A percentile compares a stretch with the other conserved stretches of the same genome.
Conservation (phyloP, 1,284 basidiomycete genomes). For the Tilletia indica region DNA sequence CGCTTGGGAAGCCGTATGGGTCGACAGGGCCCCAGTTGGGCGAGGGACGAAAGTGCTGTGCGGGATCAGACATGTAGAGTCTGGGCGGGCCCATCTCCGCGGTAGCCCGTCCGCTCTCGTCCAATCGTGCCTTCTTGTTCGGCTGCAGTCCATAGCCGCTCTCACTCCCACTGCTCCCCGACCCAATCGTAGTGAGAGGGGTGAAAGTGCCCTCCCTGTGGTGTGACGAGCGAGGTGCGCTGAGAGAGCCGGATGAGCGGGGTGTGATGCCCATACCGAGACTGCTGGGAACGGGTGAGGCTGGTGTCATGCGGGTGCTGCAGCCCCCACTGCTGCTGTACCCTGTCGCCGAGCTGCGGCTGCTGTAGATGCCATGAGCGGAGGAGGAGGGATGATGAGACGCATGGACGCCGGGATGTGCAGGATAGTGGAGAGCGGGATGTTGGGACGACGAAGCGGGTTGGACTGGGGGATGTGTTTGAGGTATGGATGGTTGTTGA, state of each 20-base stretch:
- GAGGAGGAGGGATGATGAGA: background rate
- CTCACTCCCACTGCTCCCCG: background rate
- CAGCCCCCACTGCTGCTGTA: background rate
- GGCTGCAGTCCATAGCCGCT: background rate
- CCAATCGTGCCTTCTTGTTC: background rate
- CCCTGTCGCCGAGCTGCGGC: too few species aligned
- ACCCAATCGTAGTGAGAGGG: background rate
- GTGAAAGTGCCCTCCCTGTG: background rate
- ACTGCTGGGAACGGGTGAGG: constrained; percentile 5
- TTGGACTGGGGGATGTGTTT: background rate
- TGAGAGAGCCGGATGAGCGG: too few species aligned
- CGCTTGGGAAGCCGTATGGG: too few species aligned
- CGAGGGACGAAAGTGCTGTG: too few species aligned
- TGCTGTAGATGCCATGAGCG: background rate
- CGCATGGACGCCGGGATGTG: background rate
- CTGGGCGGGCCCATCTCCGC: too few species aligned
- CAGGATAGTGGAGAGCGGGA: background rate
- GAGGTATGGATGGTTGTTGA: background rate
- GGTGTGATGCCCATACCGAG: constrained; percentile 5
- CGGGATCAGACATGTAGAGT: too few species aligned
- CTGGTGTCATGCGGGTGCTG: constrained; percentile 2
- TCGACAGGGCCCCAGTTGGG: too few species aligned
- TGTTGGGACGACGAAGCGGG: too few species aligned
- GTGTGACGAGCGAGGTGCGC: background rate
- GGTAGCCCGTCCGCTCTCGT: background rate